Conservation (phyloP, 495 filamentous ascomycete genomes). For the Podospora bellae-mahoneyi region DNA sequence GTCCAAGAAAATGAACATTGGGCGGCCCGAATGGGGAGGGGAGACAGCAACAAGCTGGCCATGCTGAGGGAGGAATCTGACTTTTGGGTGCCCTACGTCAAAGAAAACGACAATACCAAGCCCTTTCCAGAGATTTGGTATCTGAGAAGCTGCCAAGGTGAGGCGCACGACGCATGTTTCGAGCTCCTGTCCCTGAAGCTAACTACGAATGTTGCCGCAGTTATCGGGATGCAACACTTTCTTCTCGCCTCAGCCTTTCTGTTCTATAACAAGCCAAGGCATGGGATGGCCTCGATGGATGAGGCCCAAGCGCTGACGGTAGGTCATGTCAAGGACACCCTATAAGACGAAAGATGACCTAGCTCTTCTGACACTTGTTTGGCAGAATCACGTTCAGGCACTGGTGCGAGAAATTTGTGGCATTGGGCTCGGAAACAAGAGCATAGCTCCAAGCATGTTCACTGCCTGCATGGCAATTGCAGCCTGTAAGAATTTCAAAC, state of each 20-base stretch:
- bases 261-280: slow-evolving; percentile 32
- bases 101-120: background rate
- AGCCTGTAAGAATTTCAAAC: slow-evolving; percentile 40
- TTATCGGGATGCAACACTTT: slow-evolving; percentile 54
- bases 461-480: slow-evolving; percentile 54
- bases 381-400: slow-evolving; percentile 40
- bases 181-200: background rate
- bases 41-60: background rate
- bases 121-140: slow-evolving; percentile 49
- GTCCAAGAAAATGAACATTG: slow-evolving; percentile 28
- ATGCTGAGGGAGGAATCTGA: background rate
- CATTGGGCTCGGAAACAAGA: slow-evolving; percentile 49
- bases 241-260: slow-evolving; percentile 43
- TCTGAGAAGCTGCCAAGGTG: slow-evolving; percentile 47
- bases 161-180: slow-evolving; percentile 7
- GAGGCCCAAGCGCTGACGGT: background rate
- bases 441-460: slow-evolving; percentile 52
- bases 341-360: background rate
- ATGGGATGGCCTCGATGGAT: background rate
- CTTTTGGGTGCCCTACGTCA: slow-evolving; percentile 11
- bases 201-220: slow-evolving; percentile 22
- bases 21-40: background rate
- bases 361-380: background rate
- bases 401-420: slow-evolving; percentile 50
- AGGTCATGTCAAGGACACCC: background rate